Evolutionary conservation across 805 yeast species (phyloP).

Genomic region (Kodamaea sagamina): DNA sequence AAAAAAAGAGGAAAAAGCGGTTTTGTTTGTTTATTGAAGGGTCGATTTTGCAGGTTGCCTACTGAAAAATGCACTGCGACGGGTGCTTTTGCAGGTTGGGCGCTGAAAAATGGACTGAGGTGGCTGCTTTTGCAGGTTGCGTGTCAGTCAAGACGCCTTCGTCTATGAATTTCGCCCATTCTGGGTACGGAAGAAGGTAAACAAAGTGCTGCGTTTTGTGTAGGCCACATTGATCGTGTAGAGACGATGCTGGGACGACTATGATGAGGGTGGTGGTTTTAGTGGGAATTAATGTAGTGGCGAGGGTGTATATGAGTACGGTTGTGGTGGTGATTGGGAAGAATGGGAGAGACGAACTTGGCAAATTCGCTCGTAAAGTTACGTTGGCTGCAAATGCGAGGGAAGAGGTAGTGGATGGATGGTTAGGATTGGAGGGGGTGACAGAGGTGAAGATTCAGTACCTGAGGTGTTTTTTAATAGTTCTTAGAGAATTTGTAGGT

Average conservation of each 20-base stretch:
- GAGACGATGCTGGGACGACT: neutral
- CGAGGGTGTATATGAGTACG: neutral
- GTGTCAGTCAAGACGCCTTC: slow-evolving; percentile 1
- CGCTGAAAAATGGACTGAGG: neutral
- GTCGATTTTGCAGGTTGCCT: slow-evolving; percentile 8
- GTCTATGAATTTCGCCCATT: slow-evolving; percentile 5
- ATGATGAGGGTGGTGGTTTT: slow-evolving; percentile 2
- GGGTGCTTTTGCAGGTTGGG: neutral
- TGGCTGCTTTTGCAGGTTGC: neutral
- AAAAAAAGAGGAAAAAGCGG: slow-evolving; percentile 3
- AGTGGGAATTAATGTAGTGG: neutral
- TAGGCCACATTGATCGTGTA: slow-evolving; percentile 1
- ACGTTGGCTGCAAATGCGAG: no score
- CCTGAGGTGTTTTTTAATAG: no score
- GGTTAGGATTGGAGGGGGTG: no score
- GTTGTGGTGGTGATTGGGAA: neutral
- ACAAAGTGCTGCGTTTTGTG: slow-evolving; percentile 1
- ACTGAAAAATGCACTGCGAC: no score
- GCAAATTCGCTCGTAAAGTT: no score
- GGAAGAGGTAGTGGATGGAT: no score
- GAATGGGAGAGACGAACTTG: no score
- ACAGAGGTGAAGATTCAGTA: no score
- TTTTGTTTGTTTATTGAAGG: slow-evolving; percentile 7
- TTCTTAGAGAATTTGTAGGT: no score
- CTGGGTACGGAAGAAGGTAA: slow-evolving; percentile 5